phyloP scores from a whole-genome alignment of 306 rosid species.

The Sphenostylis stenocarpa region DNA sequence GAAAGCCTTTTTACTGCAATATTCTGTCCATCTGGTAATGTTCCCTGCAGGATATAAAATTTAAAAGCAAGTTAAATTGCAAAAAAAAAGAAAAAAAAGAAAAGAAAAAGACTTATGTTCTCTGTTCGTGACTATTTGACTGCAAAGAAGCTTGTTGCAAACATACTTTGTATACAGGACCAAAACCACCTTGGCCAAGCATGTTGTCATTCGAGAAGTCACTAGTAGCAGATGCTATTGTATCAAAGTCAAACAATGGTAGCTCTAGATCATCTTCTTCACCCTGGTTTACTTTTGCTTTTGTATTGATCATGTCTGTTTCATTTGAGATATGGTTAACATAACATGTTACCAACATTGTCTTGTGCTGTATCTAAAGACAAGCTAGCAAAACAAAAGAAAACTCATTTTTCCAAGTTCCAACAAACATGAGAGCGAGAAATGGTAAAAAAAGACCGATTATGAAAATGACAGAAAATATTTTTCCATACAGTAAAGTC shows the following conservation, averaged over 20 bases:
- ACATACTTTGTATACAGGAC: slow-evolving; percentile 54
- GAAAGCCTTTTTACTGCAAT: slow-evolving; percentile 27
- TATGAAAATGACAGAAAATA: no score
- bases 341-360: background rate
- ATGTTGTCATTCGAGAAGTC: slow-evolving; percentile 43
- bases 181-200: slow-evolving; percentile 72
- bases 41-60: slow-evolving; percentile 1
- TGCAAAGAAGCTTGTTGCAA: background rate
- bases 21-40: background rate
- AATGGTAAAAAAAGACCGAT: no score
- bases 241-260: slow-evolving; percentile 42
- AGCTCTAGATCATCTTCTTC: slow-evolving; percentile 45
- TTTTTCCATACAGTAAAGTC: no score
- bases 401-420: no score
- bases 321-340: background rate
- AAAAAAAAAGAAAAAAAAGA: no score
- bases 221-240: slow-evolving; percentile 45
- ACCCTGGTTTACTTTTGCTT: background rate
- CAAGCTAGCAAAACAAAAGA: no score
- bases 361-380: background rate
- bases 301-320: background rate
- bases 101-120: no score
- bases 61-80: background rate
- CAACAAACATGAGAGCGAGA: no score
- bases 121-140: background rate